Base-by-base conservation (phyloP, 805 yeast genomes). In the Ogataea trehalophila region DNA sequence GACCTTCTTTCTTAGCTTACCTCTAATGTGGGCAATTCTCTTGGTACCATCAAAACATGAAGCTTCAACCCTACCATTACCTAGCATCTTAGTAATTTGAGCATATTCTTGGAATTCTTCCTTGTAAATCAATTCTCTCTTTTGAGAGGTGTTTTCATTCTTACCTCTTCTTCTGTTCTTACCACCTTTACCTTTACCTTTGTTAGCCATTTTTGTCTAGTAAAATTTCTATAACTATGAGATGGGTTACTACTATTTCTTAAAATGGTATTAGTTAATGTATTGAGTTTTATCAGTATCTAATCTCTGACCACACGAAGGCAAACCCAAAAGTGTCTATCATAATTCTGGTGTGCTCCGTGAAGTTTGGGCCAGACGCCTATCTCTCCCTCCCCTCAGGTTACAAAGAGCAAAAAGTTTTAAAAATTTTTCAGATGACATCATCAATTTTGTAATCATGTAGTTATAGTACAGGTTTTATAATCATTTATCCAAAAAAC, bases 21-120 rank as follows among this genome's bases (percentile, higher is more conserved):
- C 99, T 79, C 99, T 88, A 65, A 94, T 94, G 67, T 92, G 99
- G 17, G 96, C 99, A 81, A 90, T 80, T 76, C 99, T 84, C 68
- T 83, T 87, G 59, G 77, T 76, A 56, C 96, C 97, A 66, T 94
- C 99, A 65, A 94, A 94, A 74, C 99, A 94, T 43, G 83, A 70
- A 46, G 96, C 97, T 69, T 91, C 96, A 47, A 94, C 85, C 72
- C 99, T 83, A 56, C 99, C 98, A 67, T 91, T 91, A 69, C 99
- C 99, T 61, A 94, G 81, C 97, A 94, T 92, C 73, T 90, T 92
- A 69, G 92, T 82, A 66, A 94, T 94, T 75, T 95, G 99, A 48
- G 97, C 99, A 64, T 94, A 94, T 70, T 94, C 98, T 76, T 94
- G 99, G 49, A 96, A 96, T 63, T 94, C 99, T 55, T 94, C 99